Conservation (phyloP, 495 filamentous ascomycete species). For the Penicillium egyptiacum region DNA sequence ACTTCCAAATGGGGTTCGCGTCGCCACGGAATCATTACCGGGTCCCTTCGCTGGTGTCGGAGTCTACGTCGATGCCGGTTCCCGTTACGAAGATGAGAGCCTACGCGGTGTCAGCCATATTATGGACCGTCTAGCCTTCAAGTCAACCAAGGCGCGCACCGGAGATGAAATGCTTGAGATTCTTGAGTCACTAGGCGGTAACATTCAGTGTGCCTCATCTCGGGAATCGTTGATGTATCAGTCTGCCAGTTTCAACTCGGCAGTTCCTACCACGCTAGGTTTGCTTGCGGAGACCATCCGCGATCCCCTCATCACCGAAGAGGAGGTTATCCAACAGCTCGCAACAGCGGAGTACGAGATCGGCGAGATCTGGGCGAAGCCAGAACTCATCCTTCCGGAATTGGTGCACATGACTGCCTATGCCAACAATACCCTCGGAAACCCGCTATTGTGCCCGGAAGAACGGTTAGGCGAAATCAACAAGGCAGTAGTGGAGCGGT, state of each 20-base stretch:
- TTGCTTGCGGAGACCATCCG: constrained; percentile 93
- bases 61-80: constrained; percentile 95
- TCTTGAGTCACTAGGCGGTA: constrained; percentile 84
- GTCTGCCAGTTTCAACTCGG: constrained; percentile 93
- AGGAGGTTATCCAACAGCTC: constrained; percentile 83
- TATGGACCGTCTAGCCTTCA: constrained; percentile 93
- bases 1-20: constrained; percentile 88
- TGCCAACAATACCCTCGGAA: constrained; percentile 91
- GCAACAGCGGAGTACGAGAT: constrained; percentile 94
- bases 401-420: constrained; percentile 92
- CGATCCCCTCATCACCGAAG: constrained; percentile 83
- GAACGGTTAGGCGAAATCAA: constrained; percentile 80
- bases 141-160: constrained; percentile 73
- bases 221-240: constrained; percentile 99
- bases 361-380: constrained; percentile 95
- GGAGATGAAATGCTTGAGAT: constrained; percentile 84
- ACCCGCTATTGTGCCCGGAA: constrained; percentile 86
- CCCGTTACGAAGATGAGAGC: constrained; percentile 84
- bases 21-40: constrained; percentile 92
- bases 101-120: constrained; percentile 93
- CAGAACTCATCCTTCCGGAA: constrained; percentile 93
- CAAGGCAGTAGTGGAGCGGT: constrained; percentile 69
- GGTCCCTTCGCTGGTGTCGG: constrained; percentile 94
- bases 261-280: constrained; percentile 78
- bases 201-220: constrained; percentile 94